Base-by-base conservation (phyloP, 2,329 filamentous ascomycete species). In the Aureobasidium sp. region DNA sequence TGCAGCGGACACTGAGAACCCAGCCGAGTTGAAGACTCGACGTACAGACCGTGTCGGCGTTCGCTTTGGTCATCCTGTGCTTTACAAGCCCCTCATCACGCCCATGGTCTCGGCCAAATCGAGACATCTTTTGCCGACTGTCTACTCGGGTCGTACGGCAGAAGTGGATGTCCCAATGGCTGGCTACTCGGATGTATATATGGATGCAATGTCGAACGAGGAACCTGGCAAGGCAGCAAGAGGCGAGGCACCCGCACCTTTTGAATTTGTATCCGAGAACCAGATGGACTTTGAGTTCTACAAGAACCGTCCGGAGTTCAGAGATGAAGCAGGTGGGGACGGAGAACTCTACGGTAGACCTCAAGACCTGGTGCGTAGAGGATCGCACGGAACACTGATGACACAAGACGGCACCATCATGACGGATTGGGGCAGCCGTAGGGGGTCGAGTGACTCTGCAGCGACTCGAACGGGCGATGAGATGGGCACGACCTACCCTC, bases 41-140 rank as follows among this genome's bases (percentile, higher is more conserved):
- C 83, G 81, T 67, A 86, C 74, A 70, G 91, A 87, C 72, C 87
- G 83, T 68, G 82, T 91, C 60, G 87, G 83, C 62, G 85, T 84
- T 25, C 83, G 89, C 27, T 99, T 96, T 70, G 92, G 91, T 1
- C 90, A 99, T 71, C 94, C 93, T 1, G 91, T 89, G 4, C 80
- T 97, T 17, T 96, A 94, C 77, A 89, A 88, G 73, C 87, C 89
- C 3, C 80, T 97, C 21, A 92, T 93, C 67, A 95, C 91, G 0
- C 93, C 93, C 2, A 96, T 97, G 92, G 93, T 97, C 3, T 88
- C 95, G 68, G 88, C 90, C 58, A 95, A 89, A 74, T 90, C 90
- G 2, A 89, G 94, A 68, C 91, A 94, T 62, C 81, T 94, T 42
- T 81, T 99, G 10, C 86, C 87, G n/a, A 84, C 88, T 45, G 81